A percentile compares a stretch with the other conserved stretches of the same genome.
Conservation (phyloP, 1,284 basidiomycete genomes). For the Athelia psychrophila region DNA sequence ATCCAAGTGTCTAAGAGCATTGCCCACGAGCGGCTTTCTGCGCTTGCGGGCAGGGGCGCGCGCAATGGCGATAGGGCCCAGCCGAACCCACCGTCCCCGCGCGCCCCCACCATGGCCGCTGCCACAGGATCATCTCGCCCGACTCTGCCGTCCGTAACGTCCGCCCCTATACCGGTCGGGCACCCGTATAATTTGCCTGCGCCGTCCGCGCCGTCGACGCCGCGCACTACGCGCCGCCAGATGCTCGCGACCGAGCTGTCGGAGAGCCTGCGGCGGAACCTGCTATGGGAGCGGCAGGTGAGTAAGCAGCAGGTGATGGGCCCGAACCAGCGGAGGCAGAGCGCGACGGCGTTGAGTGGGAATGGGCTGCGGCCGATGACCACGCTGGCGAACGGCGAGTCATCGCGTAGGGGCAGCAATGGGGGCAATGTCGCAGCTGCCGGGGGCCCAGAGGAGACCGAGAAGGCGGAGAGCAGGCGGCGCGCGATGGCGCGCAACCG, state of each 20-base stretch:
- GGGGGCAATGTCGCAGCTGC: conserved; percentile 28
- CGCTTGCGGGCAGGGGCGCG: conserved; percentile 43
- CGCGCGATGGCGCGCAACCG: conserved; percentile 54
- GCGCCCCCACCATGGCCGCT: conserved; percentile 13
- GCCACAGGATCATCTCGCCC: conserved; percentile 4
- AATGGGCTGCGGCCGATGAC: conserved; percentile 41
- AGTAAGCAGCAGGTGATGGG: conserved; percentile 49
- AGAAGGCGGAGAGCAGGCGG: conserved; percentile 36
- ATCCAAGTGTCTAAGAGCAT: conserved; percentile 58
- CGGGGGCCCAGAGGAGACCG: conserved; percentile 15
- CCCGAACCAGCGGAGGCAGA: conserved; percentile 33
- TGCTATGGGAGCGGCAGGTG: conserved; percentile 83
- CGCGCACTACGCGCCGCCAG: conserved; percentile 78
- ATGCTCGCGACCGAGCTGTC: conserved; percentile 87
- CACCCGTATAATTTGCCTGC: conserved; percentile 76
- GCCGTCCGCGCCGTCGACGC: conserved; percentile 72
- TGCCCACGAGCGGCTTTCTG: conserved; percentile 59
- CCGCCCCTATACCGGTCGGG: conserved; percentile 55
- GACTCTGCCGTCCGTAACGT: conserved; percentile 13
- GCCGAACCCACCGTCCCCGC: conserved; percentile 13
- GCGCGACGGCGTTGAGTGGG: conserved; percentile 26
- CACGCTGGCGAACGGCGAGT: conserved; percentile 17
- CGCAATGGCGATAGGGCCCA: conserved; percentile 23
- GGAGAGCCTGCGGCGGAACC: conserved; percentile 78
- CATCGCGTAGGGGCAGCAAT: no score